phyloP scores from a whole-genome alignment of 139 green algal genomes.

The Chlorella sorokiniana region DNA sequence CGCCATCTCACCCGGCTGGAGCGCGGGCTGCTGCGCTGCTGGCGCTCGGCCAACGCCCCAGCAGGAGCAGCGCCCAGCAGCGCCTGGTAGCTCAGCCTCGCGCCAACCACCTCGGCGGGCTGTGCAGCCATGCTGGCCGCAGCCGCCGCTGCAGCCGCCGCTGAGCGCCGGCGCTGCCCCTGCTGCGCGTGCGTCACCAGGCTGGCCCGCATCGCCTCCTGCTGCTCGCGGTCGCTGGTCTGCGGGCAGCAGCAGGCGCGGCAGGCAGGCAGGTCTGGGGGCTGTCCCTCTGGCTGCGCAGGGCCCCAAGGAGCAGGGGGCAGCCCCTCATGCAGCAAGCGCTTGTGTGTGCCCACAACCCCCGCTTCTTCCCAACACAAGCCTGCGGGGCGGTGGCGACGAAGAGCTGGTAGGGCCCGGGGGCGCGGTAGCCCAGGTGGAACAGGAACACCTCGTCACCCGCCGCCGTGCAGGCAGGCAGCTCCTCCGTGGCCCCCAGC shows the following conservation, averaged over 20 bases:
- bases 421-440: slow-evolving; percentile 12
- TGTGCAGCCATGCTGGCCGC: not conserved
- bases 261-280: not conserved
- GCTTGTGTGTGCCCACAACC: not conserved
- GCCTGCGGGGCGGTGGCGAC: slow-evolving; percentile 16
- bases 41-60: not conserved
- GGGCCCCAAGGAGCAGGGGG: too few relatives aligned
- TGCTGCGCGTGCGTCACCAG: not conserved
- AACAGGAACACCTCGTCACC: slow-evolving; percentile 34
- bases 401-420: slow-evolving; percentile 27
- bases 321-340: not conserved
- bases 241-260: not conserved
- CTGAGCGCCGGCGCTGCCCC: not conserved
- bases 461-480: not conserved
- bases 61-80: not conserved
- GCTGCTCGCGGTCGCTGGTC: slow-evolving; percentile 23
- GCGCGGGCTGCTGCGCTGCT: not conserved
- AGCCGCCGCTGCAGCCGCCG: not conserved
- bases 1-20: not conserved
- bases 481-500: not conserved
- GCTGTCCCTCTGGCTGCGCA: not conserved
- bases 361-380: not conserved
- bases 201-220: slow-evolving; percentile 4
- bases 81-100: slow-evolving; percentile 3
- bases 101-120: not conserved